phyloP scores from a whole-genome alignment of 768 basidiomycete genomes.

The Daedalea quercina region DNA sequence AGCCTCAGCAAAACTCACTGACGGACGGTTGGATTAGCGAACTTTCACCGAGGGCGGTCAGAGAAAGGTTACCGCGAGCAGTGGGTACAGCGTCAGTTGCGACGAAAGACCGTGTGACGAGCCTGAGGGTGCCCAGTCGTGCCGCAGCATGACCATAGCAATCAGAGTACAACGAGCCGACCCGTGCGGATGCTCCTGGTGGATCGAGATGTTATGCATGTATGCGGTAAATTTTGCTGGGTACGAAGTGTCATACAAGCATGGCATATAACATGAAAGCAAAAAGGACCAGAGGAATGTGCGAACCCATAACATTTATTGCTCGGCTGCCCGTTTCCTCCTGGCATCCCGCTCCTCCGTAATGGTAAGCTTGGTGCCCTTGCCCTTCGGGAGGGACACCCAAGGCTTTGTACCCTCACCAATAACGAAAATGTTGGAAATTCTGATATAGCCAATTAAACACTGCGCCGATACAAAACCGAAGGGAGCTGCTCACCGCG shows the following conservation, averaged over 20 bases:
- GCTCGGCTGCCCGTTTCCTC: slow-evolving; percentile 73
- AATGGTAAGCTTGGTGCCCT: slow-evolving; percentile 96
- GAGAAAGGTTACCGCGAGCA: too few relatives aligned
- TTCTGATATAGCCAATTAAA: too few relatives aligned
- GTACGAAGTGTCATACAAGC: slow-evolving; percentile 25
- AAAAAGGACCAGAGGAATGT: slow-evolving; percentile 14
- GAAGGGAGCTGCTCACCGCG: slow-evolving; percentile 83
- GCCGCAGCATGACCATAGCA: too few relatives aligned
- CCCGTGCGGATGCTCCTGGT: not conserved
- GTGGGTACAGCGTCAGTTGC: too few relatives aligned
- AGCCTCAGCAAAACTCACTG: too few relatives aligned
- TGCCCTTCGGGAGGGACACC: slow-evolving; percentile 95
- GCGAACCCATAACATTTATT: slow-evolving; percentile 32
- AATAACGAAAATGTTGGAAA: slow-evolving; percentile 97
- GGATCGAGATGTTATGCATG: slow-evolving; percentile 9
- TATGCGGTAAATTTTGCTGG: slow-evolving; percentile 20
- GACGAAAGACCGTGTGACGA: too few relatives aligned
- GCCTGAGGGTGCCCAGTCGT: too few relatives aligned
- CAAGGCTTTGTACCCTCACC: slow-evolving; percentile 94
- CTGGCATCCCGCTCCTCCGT: slow-evolving; percentile 92
- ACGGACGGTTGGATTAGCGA: too few relatives aligned
- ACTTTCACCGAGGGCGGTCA: too few relatives aligned
- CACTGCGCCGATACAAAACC: too few relatives aligned
- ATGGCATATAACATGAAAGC: slow-evolving; percentile 20
- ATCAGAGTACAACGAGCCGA: too few relatives aligned